Base-by-base conservation (phyloP, 1,284 basidiomycete genomes). In the Apiotrichum akiyoshidainum region DNA sequence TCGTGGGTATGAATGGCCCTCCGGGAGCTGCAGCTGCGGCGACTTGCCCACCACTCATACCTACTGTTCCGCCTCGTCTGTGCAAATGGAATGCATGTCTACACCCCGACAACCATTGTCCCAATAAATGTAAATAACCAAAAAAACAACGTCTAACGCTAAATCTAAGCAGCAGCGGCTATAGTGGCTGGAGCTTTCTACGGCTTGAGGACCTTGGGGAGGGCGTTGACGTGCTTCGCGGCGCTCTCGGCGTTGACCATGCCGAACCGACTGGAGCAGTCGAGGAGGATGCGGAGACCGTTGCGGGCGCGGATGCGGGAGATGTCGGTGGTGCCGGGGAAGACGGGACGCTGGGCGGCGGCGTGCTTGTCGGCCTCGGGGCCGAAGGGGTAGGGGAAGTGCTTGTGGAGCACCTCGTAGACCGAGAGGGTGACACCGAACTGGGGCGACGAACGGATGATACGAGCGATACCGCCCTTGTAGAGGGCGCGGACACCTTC, bases 341-440 rank as follows among this genome's bases (percentile, higher is more conserved):
- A 37, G 48, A 22, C n/a, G 68, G 92, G 26, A 31, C 42, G 42
- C 19, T 89, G 55, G 84, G 84, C 60, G 84, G 84, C 60, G 84
- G 83, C n/a, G 70, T n/a, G 16, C 45, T 46, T 46, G 48, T 64
- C 56, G 21, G 59, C 47, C 22, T 64, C 82, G 21, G 85, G 83
- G 19, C 64, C 84, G 83, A 83, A 90, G 50, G 91, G 90, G 79
- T 88, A 92, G 34, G 90, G 91, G 73, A 88, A 77, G 56, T 79
- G 61, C 70, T 85, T 85, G 81, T 87, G 86, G 68, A 89, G 84
- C 63, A 90, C 85, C 74, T 92, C 90, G 78, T 92, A 92, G 40
- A 86, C 88, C 62, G 96, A 87, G 33, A 99, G 82, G 22, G 95
- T 99, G 67, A 94, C 96, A 54, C 91, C 91, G 73, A 94, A 95